These are phyloP conservation scores for Kurtzmaniella quercitrusa DNA, from an alignment of 1,139 yeast species.

Conservation along the genomic window DNA sequence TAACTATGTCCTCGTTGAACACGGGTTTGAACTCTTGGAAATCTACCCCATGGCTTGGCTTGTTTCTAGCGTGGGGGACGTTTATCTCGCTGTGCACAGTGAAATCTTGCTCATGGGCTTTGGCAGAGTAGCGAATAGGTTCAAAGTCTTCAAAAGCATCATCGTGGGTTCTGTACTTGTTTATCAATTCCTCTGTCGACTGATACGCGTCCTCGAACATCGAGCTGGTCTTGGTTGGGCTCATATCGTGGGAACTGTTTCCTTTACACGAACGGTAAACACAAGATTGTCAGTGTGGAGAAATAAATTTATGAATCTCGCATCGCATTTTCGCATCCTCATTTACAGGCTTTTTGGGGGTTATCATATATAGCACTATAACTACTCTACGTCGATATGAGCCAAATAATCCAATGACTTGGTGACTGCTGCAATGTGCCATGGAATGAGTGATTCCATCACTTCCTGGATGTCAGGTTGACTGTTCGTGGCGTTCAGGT, in stretches of 20 bases:
- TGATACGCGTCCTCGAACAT: neutral
- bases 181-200: neutral
- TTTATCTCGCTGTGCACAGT: neutral
- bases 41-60: neutral
- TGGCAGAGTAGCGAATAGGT: neutral
- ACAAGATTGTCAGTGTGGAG: neutral
- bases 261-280: neutral
- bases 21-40: neutral
- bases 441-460: conserved; percentile 49
- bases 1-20: neutral
- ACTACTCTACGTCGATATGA: conserved; percentile 38
- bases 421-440: conserved; percentile 78
- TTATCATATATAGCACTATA: too few species aligned
- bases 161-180: neutral
- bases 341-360: too few species aligned
- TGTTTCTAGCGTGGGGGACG: neutral
- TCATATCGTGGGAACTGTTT: neutral
- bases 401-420: conserved; percentile 52
- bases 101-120: neutral
- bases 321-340: too few species aligned
- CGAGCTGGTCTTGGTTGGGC: neutral
- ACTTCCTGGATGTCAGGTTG: conserved; percentile 14
- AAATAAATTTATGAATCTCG: too few species aligned
- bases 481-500: conserved; percentile 13
- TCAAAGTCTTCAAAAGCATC: neutral